Percentiles rank a stretch among this genome's conserved stretches.
These are phyloP conservation scores for Scleroderma citrinum DNA, from an alignment of 768 basidiomycete genomes.

Conservation along the genomic window DNA sequence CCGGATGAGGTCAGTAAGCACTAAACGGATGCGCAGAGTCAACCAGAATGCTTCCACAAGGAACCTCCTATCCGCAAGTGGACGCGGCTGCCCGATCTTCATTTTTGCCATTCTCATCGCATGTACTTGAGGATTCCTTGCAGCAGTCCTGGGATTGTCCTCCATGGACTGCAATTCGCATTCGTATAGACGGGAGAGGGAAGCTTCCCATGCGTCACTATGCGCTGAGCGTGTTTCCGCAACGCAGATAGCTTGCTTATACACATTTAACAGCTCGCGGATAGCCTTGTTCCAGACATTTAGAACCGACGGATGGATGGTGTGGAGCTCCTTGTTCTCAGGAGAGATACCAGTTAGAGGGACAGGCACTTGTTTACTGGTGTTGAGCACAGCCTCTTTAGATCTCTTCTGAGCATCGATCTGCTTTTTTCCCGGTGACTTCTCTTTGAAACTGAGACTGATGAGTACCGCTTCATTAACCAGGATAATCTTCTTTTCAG, in stretches of 20 bases:
- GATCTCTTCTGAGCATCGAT: slow-evolving; percentile 4
- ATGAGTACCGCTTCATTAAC: slow-evolving; percentile 7
- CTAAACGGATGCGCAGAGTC: slow-evolving; percentile 48
- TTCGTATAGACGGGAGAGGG: slow-evolving; percentile 46
- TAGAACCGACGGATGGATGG: slow-evolving; percentile 26
- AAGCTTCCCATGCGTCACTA: slow-evolving; percentile 53
- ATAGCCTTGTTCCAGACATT: slow-evolving; percentile 37
- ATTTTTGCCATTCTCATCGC: slow-evolving; percentile 48
- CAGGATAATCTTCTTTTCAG: slow-evolving; percentile 13
- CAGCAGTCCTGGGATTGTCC: slow-evolving; percentile 27
- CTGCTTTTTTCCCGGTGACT: slow-evolving; percentile 1
- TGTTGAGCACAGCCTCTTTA: slow-evolving; percentile 12
- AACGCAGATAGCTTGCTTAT: slow-evolving; percentile 36
- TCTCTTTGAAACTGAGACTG: slow-evolving; percentile 12
- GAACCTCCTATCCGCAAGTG: slow-evolving; percentile 54
- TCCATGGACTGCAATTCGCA: slow-evolving; percentile 36
- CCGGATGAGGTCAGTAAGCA: slow-evolving; percentile 40
- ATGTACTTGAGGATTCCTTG: slow-evolving; percentile 35
- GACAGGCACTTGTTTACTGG: slow-evolving; percentile 16
- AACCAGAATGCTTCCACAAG: slow-evolving; percentile 55
- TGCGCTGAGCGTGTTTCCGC: slow-evolving; percentile 50
- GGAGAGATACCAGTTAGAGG: slow-evolving; percentile 26
- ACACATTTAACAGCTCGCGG: slow-evolving; percentile 31
- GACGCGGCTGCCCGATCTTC: slow-evolving; percentile 51
- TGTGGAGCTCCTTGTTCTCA: slow-evolving; percentile 16